Conservation (phyloP, 768 basidiomycete species). For the Leccinum olivaceopallidum region DNA sequence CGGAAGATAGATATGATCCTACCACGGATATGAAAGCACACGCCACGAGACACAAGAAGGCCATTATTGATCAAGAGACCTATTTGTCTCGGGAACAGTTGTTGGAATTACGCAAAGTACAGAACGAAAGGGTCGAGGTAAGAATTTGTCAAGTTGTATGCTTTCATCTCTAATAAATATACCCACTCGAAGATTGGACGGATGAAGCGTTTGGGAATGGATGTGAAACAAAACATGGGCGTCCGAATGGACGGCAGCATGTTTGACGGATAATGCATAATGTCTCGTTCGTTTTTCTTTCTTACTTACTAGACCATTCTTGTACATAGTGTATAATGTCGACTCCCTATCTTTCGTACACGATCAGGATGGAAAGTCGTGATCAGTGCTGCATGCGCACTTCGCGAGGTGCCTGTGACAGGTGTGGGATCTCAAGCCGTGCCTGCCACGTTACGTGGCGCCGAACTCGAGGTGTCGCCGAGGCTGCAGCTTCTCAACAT, state of each 20-base stretch:
- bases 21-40: constrained; percentile 81
- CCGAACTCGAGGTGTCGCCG: constrained; percentile 3
- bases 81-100: constrained; percentile 81
- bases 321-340: not conserved
- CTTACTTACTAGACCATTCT: not conserved
- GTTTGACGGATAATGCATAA: constrained; percentile 46
- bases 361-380: not conserved
- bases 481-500: constrained; percentile 13
- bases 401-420: constrained; percentile 14
- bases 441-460: constrained; percentile 9
- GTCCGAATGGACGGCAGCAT: constrained; percentile 80
- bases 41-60: constrained; percentile 67
- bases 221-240: constrained; percentile 80
- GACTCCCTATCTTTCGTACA: not conserved
- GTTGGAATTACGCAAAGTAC: constrained; percentile 76
- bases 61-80: constrained; percentile 63
- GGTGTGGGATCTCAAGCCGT: not conserved
- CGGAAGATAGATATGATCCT: constrained; percentile 78
- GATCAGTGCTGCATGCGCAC: constrained; percentile 8
- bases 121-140: constrained; percentile 84
- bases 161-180: not conserved
- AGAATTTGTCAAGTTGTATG: constrained; percentile 8
- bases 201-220: constrained; percentile 88
- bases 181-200: constrained; percentile 56
- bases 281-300: not conserved